A percentile compares a stretch with the other conserved stretches of the same genome.
phyloP scores from a whole-genome alignment of 1,284 basidiomycete species.

The Bjerkandera adusta region DNA sequence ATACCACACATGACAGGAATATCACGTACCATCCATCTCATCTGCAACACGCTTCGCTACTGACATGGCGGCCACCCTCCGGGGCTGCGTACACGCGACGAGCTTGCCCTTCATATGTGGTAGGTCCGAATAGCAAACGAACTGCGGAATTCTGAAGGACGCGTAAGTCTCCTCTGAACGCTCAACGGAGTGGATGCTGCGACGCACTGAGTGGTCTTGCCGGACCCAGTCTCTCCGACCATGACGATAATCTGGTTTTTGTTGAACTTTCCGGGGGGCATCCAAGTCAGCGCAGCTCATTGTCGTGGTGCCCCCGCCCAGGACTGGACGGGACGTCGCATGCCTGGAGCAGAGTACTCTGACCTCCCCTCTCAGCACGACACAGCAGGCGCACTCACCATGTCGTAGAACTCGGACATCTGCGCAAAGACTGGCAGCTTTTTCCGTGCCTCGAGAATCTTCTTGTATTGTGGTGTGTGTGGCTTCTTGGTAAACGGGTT shows the following conservation, averaged over 20 bases:
- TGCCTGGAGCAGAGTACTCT: conserved; percentile 30
- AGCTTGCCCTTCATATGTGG: conserved; percentile 87
- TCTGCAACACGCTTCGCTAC: conserved; percentile 98
- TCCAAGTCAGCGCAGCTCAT: conserved; percentile 34
- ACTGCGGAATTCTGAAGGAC: conserved; percentile 84
- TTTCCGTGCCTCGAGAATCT: conserved; percentile 83
- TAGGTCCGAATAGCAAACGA: conserved; percentile 91
- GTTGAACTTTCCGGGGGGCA: conserved; percentile 60
- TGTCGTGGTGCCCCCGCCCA: conserved; percentile 20
- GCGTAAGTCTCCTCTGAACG: no score
- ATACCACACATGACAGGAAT: not conserved
- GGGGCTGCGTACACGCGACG: conserved; percentile 96
- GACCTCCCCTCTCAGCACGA: conserved; percentile 34
- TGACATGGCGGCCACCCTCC: conserved; percentile 96
- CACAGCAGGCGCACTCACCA: conserved; percentile 51
- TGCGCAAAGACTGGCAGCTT: conserved; percentile 91
- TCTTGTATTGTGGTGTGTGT: conserved; percentile 80
- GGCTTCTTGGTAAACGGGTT: conserved; percentile 90
- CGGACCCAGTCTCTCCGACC: conserved; percentile 97
- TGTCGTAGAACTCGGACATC: conserved; percentile 89
- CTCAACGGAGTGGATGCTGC: no score
- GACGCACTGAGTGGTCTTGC: conserved; percentile 94
- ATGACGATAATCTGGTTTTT: conserved; percentile 91
- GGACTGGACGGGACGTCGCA: conserved; percentile 21
- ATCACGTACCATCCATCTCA: conserved; percentile 87